Evolutionary conservation across 164 flowering plant genomes (phyloP), one percentile per base, ranked within the genome.

Genomic region (Umbilicus rupestris): DNA sequence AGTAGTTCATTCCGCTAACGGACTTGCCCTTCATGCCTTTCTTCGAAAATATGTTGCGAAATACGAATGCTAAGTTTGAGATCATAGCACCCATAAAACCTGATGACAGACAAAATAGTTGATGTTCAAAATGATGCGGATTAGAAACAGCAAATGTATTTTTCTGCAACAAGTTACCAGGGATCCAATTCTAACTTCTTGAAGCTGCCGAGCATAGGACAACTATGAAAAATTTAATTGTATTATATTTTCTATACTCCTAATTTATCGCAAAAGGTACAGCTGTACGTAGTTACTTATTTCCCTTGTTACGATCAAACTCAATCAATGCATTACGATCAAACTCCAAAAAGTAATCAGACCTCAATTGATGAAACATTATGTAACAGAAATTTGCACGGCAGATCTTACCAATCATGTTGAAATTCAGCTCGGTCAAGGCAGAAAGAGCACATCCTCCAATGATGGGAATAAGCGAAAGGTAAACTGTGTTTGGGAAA

Each of bases 391-490:
- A 16, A 55, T 28, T 22, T 52, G 4, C 14, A 52, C 24, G 12
- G 29, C 57, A 29, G 62, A 44, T 35, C 20, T 82, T 76, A 88
- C 95, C 95, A 68, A 46, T 81, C 95, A 86, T 86, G 79, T 88
- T 87, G 78, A 88, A 87, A 77, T 85, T 84, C 73, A 85, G 86
- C 78, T 88, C 96, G 15, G 92, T 88, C 24, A 88, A 76, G 28
- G 96, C 92, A 37, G 92, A 77, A 29, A 88, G 89, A 15, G 82
- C 83, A 22, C 90, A 87, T 39, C 96, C 96, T 70, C 90, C 90
- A 24, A 88, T 85, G 62, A 88, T 88, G 8, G 92, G 92, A 35
- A 88, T 2, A 30, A 88, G 85, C 11, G 90, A 88, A 24, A 87
- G 66, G 63, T 85, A 87, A 20, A 87, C 92, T 0, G 83, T 22